These are phyloP conservation scores for Kuraishia ogatae DNA, from an alignment of 805 yeast species.

Conservation along the genomic window DNA sequence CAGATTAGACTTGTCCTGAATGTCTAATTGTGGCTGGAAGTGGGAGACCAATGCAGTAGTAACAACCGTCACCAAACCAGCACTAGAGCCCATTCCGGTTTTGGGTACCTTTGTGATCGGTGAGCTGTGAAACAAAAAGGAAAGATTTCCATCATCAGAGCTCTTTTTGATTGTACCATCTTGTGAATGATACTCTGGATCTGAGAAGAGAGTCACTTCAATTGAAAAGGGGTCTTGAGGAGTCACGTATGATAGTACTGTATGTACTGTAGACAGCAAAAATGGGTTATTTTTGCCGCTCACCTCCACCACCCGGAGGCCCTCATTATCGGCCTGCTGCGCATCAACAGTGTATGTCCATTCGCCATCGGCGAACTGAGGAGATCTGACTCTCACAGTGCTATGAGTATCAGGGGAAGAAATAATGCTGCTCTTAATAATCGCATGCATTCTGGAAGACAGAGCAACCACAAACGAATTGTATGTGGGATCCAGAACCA, in stretches of 20 bases:
- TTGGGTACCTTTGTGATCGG: conserved; percentile 72
- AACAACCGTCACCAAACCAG: conserved; percentile 80
- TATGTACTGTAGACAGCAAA: conserved; percentile 50
- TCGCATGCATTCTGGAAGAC: conserved; percentile 84
- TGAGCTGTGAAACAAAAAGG: conserved; percentile 50
- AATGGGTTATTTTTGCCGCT: conserved; percentile 54
- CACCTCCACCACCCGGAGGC: conserved; percentile 10
- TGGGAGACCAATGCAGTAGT: conserved; percentile 57
- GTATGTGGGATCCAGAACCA: conserved; percentile 75
- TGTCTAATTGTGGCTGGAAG: conserved; percentile 25
- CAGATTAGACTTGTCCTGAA: conserved; percentile 14
- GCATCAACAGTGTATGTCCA: conserved; percentile 46
- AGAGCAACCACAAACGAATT: conserved; percentile 78
- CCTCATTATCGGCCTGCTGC: conserved; percentile 7
- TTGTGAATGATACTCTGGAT: conserved; percentile 84
- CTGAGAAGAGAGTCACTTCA: conserved; percentile 64
- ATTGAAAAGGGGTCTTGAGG: conserved; percentile 25
- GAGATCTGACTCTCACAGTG: conserved; percentile 47
- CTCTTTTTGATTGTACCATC: conserved; percentile 27
- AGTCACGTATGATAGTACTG: conserved; percentile 44
- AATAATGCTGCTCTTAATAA: conserved; percentile 21
- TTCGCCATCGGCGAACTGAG: conserved; percentile 63
- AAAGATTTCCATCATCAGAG: conserved; percentile 26
- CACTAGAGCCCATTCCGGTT: conserved; percentile 95
- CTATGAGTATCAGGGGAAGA: conserved; percentile 7